Base-by-base conservation (phyloP, 164 flowering plant species). In the Nymphaea thermarum region DNA sequence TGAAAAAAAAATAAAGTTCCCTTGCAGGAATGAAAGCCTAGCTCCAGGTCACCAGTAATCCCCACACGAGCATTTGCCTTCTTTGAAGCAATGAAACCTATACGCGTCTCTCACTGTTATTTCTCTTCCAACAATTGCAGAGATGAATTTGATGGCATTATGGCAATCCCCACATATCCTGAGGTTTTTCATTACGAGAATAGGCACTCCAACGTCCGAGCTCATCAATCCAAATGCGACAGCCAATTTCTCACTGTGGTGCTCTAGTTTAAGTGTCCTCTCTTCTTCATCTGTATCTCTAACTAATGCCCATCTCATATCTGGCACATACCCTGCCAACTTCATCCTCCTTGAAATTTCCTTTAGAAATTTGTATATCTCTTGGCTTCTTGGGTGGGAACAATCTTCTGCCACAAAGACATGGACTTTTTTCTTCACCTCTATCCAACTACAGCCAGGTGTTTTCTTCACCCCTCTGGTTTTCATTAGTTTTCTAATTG, bases 361-460 rank as follows among this genome's bases (percentile, higher is more conserved):
- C 45, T 79, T 86, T 82, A 86, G 79, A 74, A 77, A 87, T 42
- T 59, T 68, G 51, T 80, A 70, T n/a, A 91, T 83, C 60, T 85
- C 85, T 68, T 72, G 77, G 64, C 82, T 83, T 86, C 75, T 83
- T 5, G 93, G 90, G 70, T 89, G 96, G 53, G 83, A 85, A 69
- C 74, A 68, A 68, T 87, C 96, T 65, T 87, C 94, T 3, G 92
- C 93, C 7, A 89, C 86, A 81, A 89, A 91, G 4, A 83, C 80
- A 72, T 91, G 92, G 5, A 76, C 63, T 74, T 65, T 72, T 71
- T 80, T 84, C 42, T 82, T 77, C 73, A 86, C 73, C 74, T 87
- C 96, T 55, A 91, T 85, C 93, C 93, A 89, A 77, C 91, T 89
- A 70, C 89, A 87, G 8, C 96, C 97, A 4, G 96, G 91, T 73